Percentiles rank a stretch among this genome's conserved stretches.
Conservation (phyloP, 2,329 filamentous ascomycete species). For the Scedosporium minutisporum region DNA sequence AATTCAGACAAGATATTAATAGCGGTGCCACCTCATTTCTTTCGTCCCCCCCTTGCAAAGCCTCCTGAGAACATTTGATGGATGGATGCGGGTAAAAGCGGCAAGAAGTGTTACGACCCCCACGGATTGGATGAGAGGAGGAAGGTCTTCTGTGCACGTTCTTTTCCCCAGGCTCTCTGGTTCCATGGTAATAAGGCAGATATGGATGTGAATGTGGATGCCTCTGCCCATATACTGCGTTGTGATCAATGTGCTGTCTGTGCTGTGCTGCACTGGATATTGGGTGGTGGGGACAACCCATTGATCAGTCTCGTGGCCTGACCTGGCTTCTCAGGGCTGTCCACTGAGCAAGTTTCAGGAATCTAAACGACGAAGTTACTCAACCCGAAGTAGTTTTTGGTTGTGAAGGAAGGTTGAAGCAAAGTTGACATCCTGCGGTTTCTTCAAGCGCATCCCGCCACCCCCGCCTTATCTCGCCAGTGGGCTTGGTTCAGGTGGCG, state of each 20-base stretch:
- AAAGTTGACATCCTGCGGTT: not conserved
- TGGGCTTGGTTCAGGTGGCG: not conserved
- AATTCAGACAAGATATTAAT: too few relatives aligned
- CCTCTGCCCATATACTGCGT: not conserved
- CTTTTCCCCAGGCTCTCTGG: not conserved
- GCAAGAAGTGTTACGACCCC: not conserved
- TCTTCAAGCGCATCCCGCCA: not conserved
- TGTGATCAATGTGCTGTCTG: too few relatives aligned
- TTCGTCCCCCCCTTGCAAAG: too few relatives aligned
- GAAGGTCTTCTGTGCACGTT: not conserved
- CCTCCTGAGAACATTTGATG: too few relatives aligned
- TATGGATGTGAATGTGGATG: not conserved
- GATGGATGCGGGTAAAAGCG: not conserved
- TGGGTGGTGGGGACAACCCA: not conserved
- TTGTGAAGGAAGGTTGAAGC: not conserved
- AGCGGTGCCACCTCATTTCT: too few relatives aligned
- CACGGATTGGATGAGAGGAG: not conserved
- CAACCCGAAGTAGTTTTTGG: too few relatives aligned
- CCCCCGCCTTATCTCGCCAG: not conserved
- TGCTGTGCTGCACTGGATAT: not conserved
- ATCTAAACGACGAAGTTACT: too few relatives aligned
- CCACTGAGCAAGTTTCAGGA: not conserved
- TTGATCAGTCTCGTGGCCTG: not conserved
- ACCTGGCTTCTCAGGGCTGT: not conserved
- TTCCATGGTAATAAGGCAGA: not conserved